A percentile compares a stretch with the other conserved stretches of the same genome.
Evolutionary conservation across 441 rosid genomes (phyloP).

Genomic region (Kokia cookei): DNA sequence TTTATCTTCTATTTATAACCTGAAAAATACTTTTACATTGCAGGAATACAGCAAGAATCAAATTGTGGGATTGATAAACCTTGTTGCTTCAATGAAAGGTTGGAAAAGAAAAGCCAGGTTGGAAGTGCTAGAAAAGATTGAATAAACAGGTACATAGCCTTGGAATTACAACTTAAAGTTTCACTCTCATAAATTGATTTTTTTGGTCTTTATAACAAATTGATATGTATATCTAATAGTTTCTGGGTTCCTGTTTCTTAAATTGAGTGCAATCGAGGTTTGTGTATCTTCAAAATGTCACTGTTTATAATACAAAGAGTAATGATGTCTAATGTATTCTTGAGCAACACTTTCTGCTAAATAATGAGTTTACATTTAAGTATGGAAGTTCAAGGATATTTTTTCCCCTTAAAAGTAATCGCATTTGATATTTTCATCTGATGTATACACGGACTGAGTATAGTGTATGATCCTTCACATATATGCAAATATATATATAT

Average conservation of each 20-base stretch:
- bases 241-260: slow-evolving; percentile 2
- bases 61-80: slow-evolving; percentile 70
- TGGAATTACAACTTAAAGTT: slow-evolving; percentile 3
- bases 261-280: slow-evolving; percentile 18
- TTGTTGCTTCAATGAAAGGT: slow-evolving; percentile 87
- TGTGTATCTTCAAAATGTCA: slow-evolving; percentile 28
- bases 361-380: slow-evolving; percentile 1
- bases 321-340: slow-evolving; percentile 23
- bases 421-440: not conserved
- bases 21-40: not conserved
- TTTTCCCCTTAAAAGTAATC: not conserved
- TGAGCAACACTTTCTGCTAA: slow-evolving; percentile 15
- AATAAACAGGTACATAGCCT: slow-evolving; percentile 23
- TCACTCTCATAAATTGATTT: not conserved
- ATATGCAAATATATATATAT: no score
- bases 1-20: not conserved
- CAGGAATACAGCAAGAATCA: slow-evolving; percentile 85
- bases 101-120: slow-evolving; percentile 96
- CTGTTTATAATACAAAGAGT: not conserved
- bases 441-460: no score
- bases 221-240: slow-evolving; percentile 27
- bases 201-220: slow-evolving; percentile 13
- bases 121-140: slow-evolving; percentile 84
- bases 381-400: not conserved
- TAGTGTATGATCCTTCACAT: not conserved